Percentiles rank a stretch among this genome's conserved stretches.
Conservation (phyloP, 305 asterid species). For the Striga hermonthica region DNA sequence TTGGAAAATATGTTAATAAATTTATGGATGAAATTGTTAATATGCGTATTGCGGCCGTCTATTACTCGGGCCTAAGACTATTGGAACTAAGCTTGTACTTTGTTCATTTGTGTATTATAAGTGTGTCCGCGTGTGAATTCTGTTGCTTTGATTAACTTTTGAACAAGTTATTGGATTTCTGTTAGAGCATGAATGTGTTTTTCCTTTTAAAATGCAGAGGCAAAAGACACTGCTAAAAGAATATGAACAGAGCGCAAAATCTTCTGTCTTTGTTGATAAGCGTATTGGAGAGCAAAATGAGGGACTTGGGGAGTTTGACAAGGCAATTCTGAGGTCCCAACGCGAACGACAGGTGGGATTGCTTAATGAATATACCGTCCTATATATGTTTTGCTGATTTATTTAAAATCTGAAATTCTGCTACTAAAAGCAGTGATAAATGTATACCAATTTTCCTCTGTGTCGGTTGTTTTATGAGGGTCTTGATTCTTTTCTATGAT, state of each 20-base stretch:
- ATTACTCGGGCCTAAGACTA: too few species aligned
- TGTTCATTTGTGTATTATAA: too few species aligned
- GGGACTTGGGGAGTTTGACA: slow-evolving; percentile 81
- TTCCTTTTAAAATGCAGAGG: slow-evolving; percentile 59
- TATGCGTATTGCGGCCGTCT: too few species aligned
- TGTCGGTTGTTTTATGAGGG: neutral
- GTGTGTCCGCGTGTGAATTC: too few species aligned
- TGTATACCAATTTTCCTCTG: slow-evolving; percentile 2
- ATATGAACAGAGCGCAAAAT: slow-evolving; percentile 73
- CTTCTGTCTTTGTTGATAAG: slow-evolving; percentile 74
- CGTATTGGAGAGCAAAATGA: slow-evolving; percentile 87
- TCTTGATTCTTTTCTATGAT: slow-evolving; percentile 12
- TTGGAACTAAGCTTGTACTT: too few species aligned
- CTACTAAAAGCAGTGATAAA: neutral
- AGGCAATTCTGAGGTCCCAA: slow-evolving; percentile 87
- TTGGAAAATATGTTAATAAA: too few species aligned
- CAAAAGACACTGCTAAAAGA: slow-evolving; percentile 82
- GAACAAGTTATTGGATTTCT: too few species aligned
- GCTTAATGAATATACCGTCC: neutral
- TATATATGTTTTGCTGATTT: neutral
- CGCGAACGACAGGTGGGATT: slow-evolving; percentile 68
- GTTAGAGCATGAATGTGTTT: neutral
- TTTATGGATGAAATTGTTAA: too few species aligned
- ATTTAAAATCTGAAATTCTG: neutral
- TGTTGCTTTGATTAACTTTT: too few species aligned